Conservation (phyloP, 805 yeast species). For the Wickerhamomyces chambardii region DNA sequence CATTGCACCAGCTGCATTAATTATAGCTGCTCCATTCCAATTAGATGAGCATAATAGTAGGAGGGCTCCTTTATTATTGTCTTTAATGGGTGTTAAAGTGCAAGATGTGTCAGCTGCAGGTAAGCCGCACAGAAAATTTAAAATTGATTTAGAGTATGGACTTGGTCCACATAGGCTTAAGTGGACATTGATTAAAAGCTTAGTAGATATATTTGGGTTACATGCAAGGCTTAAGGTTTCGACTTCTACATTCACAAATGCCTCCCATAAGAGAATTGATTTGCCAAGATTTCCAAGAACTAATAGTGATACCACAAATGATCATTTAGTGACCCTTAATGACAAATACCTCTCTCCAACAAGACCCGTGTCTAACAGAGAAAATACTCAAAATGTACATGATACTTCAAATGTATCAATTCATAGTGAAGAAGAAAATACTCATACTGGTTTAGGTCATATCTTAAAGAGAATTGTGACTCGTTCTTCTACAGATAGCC, state of each 20-base stretch:
- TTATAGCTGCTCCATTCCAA: conserved; percentile 66
- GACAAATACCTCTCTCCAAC: conserved; percentile 12
- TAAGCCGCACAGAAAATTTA: conserved; percentile 32
- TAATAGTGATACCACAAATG: not conserved
- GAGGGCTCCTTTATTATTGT: conserved; percentile 76
- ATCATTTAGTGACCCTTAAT: conserved; percentile 10
- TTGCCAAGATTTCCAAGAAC: conserved; percentile 29
- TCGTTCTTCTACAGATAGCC: not conserved
- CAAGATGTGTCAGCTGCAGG: conserved; percentile 31
- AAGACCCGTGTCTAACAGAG: not conserved
- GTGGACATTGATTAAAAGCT: conserved; percentile 73
- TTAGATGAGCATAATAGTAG: conserved; percentile 69
- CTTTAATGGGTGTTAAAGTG: conserved; percentile 61
- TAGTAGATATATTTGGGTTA: conserved; percentile 61
- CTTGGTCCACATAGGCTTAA: conserved; percentile 67
- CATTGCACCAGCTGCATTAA: conserved; percentile 67
- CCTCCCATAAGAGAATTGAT: conserved; percentile 16
- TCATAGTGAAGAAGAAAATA: too few relatives aligned
- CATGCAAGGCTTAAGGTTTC: conserved; percentile 60
- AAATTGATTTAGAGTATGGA: conserved; percentile 84
- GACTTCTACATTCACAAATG: conserved; percentile 26
- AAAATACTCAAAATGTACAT: too few relatives aligned
- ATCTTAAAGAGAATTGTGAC: not conserved
- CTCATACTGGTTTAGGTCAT: too few relatives aligned
- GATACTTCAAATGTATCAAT: too few relatives aligned